Percentiles rank a stretch among this genome's conserved stretches.
These are phyloP conservation scores for Acanthamoeba royreba DNA, from an alignment of 208 protist species.

Conservation along the genomic window DNA sequence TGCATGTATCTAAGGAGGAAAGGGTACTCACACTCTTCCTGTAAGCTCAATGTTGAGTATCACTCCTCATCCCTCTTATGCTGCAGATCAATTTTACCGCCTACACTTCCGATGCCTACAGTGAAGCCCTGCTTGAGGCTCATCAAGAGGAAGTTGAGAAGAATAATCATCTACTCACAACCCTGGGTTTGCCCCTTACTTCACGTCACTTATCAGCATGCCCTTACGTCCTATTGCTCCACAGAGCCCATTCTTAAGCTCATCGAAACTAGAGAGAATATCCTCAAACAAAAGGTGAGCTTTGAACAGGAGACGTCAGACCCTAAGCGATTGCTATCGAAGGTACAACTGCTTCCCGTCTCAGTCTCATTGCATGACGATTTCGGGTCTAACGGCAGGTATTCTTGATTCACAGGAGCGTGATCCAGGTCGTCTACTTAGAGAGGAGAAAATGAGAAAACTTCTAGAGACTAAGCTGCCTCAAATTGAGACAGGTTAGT, in stretches of 20 bases:
- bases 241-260: not conserved
- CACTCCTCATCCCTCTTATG: no score
- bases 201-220: no score
- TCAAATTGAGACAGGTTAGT: not conserved
- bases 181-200: no score
- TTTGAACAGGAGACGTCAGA: not conserved
- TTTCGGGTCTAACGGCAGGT: no score
- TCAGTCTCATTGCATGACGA: no score
- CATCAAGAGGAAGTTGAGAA: slow-evolving; percentile 18
- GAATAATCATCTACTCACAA: not conserved
- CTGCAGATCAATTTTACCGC: not conserved
- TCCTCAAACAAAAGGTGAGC: not conserved
- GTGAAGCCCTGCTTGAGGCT: not conserved
- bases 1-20: not conserved
- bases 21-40: not conserved
- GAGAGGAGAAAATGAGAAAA: slow-evolving; percentile 11
- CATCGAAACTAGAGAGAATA: not conserved
- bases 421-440: not conserved
- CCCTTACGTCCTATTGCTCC: not conserved
- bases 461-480: not conserved
- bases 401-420: no score
- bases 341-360: not conserved
- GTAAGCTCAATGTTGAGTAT: not conserved
- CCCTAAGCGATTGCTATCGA: not conserved
- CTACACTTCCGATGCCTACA: not conserved